A percentile compares a stretch with the other conserved stretches of the same genome.
These are phyloP conservation scores for Pythium phragmiticola DNA, from an alignment of 352 stramenopile species.

Conservation along the genomic window DNA sequence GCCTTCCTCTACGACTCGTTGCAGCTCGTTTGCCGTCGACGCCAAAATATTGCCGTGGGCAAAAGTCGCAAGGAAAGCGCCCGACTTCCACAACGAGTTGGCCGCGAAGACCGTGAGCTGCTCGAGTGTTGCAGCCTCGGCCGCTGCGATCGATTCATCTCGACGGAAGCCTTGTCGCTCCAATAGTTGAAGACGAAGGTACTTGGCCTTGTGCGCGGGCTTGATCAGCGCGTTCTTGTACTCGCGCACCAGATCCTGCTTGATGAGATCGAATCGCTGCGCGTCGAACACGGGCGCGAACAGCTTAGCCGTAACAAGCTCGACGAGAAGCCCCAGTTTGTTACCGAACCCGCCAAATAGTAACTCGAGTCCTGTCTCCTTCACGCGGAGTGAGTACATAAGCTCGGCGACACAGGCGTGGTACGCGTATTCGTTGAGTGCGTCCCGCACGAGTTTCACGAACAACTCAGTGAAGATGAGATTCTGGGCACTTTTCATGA, in stretches of 20 bases:
- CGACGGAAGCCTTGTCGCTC: slow-evolving; percentile 52
- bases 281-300: slow-evolving; percentile 28
- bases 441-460: slow-evolving; percentile 57
- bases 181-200: slow-evolving; percentile 69
- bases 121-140: slow-evolving; percentile 40
- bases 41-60: slow-evolving; percentile 70
- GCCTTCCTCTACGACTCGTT: slow-evolving; percentile 43
- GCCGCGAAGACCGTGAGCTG: slow-evolving; percentile 42
- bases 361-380: slow-evolving; percentile 62
- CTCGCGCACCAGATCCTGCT: slow-evolving; percentile 53
- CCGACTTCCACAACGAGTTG: slow-evolving; percentile 46
- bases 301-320: slow-evolving; percentile 45
- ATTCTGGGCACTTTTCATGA: slow-evolving; percentile 35
- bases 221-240: slow-evolving; percentile 72
- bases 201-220: slow-evolving; percentile 55
- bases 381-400: slow-evolving; percentile 52
- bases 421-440: slow-evolving; percentile 62
- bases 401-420: slow-evolving; percentile 64
- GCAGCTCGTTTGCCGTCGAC: slow-evolving; percentile 32
- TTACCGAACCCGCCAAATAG: slow-evolving; percentile 72
- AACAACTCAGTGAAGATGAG: slow-evolving; percentile 64
- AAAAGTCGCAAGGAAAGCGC: slow-evolving; percentile 55
- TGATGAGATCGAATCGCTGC: slow-evolving; percentile 49
- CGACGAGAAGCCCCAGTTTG: slow-evolving; percentile 49
- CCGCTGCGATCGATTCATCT: slow-evolving; percentile 45